These are phyloP conservation scores for Stagonosporopsis chrysanthemi DNA, from an alignment of 2,329 filamentous ascomycete genomes.

Conservation along the genomic window DNA sequence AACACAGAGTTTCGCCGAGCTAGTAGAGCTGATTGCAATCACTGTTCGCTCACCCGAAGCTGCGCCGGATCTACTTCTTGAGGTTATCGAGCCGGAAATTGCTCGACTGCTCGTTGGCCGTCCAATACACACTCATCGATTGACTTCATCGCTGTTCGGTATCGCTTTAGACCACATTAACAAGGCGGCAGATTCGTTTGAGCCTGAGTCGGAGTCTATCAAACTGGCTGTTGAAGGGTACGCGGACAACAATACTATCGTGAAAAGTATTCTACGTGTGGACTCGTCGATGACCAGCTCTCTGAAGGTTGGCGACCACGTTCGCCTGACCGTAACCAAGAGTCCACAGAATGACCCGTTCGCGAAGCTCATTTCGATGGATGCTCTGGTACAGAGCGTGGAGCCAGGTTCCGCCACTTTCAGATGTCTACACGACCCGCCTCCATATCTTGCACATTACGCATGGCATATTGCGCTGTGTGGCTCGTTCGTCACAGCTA, in stretches of 20 bases:
- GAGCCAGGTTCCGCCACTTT: conserved; percentile 45
- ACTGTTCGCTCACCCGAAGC: conserved; percentile 42
- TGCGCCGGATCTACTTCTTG: conserved; percentile 45
- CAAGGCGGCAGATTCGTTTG: conserved; percentile 35
- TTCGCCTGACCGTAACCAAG: conserved; percentile 46
- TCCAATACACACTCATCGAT: conserved; percentile 35
- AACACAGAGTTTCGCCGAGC: conserved; percentile 33
- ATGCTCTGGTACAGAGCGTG: conserved; percentile 49
- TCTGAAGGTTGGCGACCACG: conserved; percentile 39
- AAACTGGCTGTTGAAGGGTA: conserved; percentile 4
- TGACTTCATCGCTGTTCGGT: conserved; percentile 46
- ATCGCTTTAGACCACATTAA: conserved; percentile 54
- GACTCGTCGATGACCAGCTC: conserved; percentile 23
- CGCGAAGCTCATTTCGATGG: conserved; percentile 45
- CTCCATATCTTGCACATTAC: conserved; percentile 46
- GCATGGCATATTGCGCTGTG: conserved; percentile 51
- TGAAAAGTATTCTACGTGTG: conserved; percentile 27
- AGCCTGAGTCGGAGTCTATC: conserved; percentile 20
- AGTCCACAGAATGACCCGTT: conserved; percentile 43
- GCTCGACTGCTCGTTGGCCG: conserved; percentile 38
- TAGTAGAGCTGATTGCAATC: conserved; percentile 46
- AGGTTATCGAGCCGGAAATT: conserved; percentile 44
- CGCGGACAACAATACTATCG: conserved; percentile 1
- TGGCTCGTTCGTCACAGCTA: conserved; percentile 54
- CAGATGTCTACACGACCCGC: conserved; percentile 51